phyloP scores from a whole-genome alignment of 1,284 basidiomycete species.

The Melampsora larici-populina region DNA sequence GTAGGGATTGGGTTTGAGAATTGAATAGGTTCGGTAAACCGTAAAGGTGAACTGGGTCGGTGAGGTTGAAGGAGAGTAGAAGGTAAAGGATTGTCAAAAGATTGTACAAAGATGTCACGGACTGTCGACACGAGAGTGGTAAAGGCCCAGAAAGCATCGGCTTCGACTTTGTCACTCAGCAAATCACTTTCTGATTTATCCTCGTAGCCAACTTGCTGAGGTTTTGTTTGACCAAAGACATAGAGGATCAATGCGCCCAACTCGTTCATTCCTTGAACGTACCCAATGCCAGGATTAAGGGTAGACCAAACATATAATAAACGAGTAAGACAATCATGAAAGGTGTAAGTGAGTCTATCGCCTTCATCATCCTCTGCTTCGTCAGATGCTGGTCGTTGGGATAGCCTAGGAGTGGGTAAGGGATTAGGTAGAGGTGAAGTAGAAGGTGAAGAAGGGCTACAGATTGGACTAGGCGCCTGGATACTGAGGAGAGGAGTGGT shows the following conservation, averaged over 20 bases:
- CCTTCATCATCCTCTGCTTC: not conserved
- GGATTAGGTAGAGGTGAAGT: no score
- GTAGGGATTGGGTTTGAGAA: not conserved
- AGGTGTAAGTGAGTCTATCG: not conserved
- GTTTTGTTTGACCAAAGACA: constrained; percentile 1
- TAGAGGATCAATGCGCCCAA: not conserved
- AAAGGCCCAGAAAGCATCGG: constrained; percentile 16
- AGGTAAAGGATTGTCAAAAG: no score
- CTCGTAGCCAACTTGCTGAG: not conserved
- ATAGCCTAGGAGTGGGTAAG: no score
- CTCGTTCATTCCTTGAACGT: constrained; percentile 8
- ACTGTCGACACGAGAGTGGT: not conserved
- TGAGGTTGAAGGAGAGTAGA: no score
- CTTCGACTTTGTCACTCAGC: not conserved
- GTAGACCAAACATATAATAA: not conserved
- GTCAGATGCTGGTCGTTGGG: no score
- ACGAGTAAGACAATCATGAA: constrained; percentile 1
- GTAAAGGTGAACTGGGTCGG: no score
- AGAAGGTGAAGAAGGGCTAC: no score
- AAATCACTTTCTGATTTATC: not conserved
- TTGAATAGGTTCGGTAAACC: no score
- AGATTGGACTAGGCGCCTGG: not conserved
- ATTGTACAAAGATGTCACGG: not conserved
- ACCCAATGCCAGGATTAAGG: not conserved
- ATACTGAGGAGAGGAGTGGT: not conserved